Conservation (phyloP, 1,139 yeast species). For the Saccharomyces hybrid region DNA sequence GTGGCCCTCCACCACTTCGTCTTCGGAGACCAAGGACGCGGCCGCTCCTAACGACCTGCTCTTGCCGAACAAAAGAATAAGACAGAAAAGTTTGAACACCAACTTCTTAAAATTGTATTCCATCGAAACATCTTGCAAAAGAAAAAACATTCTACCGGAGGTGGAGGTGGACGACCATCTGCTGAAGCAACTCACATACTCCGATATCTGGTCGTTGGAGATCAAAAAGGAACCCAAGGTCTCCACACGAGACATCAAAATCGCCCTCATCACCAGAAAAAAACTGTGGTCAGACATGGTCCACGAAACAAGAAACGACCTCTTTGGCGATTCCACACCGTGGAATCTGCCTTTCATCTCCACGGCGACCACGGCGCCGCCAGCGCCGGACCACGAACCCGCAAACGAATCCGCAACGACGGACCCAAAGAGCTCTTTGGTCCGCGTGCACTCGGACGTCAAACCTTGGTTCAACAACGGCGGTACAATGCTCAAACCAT, state of each 20-base stretch:
- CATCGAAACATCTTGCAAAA: slow-evolving; percentile 21
- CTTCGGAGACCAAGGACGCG: not conserved
- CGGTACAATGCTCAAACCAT: slow-evolving; percentile 26
- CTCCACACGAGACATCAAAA: slow-evolving; percentile 20
- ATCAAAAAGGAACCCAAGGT: slow-evolving; percentile 17
- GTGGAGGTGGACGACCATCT: slow-evolving; percentile 27
- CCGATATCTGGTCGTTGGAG: slow-evolving; percentile 21
- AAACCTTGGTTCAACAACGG: slow-evolving; percentile 24
- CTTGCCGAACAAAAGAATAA: slow-evolving; percentile 19
- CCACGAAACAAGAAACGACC: slow-evolving; percentile 22
- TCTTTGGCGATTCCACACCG: slow-evolving; percentile 23
- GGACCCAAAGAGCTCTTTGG: slow-evolving; percentile 17
- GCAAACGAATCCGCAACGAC: slow-evolving; percentile 4
- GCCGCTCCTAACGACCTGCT: slow-evolving; percentile 4
- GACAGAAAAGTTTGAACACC: slow-evolving; percentile 25
- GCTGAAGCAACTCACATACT: slow-evolving; percentile 17
- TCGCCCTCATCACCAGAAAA: slow-evolving; percentile 28
- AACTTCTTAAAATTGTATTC: slow-evolving; percentile 28
- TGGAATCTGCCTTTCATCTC: slow-evolving; percentile 22
- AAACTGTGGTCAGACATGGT: slow-evolving; percentile 30
- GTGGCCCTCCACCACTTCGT: slow-evolving; percentile 18
- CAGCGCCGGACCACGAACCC: not conserved
- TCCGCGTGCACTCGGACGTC: slow-evolving; percentile 24
- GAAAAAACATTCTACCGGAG: slow-evolving; percentile 23
- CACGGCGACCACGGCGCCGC: not conserved